Percentiles rank a stretch among this genome's conserved stretches.
Conservation (phyloP, 768 basidiomycete genomes). For the Rhodocollybia butyracea region DNA sequence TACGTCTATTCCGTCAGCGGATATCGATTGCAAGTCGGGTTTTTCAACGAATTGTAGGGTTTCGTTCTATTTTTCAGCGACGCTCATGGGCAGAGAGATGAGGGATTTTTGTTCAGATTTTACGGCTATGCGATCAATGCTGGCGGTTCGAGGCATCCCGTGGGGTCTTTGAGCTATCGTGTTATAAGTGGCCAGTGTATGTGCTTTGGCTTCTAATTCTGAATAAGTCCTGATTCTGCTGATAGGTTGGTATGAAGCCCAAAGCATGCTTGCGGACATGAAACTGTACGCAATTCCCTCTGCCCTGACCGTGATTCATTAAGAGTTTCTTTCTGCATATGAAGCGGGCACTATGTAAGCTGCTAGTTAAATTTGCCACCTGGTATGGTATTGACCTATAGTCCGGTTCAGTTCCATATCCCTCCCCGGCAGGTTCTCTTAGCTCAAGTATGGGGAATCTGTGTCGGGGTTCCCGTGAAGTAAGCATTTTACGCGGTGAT, state of each 20-base stretch:
- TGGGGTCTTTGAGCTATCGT: constrained; percentile 20
- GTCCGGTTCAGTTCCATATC: constrained; percentile 17
- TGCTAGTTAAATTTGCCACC: too few species aligned
- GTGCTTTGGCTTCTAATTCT: neutral
- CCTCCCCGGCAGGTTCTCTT: constrained; percentile 19
- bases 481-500: neutral
- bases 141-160: constrained; percentile 21
- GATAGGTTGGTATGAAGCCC: constrained; percentile 22
- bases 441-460: constrained; percentile 22
- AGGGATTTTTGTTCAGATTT: too few species aligned
- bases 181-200: constrained; percentile 22
- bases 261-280: constrained; percentile 23
- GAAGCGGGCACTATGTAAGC: constrained; percentile 23
- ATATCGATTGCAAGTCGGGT: constrained; percentile 15
- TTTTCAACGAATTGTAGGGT: constrained; percentile 24
- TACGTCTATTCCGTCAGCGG: constrained; percentile 22
- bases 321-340: neutral
- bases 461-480: constrained; percentile 23
- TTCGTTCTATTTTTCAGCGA: too few species aligned
- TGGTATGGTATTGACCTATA: neutral
- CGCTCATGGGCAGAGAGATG: too few species aligned
- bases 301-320: neutral
- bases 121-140: constrained; percentile 22
- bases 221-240: neutral
- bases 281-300: constrained; percentile 18